Base-by-base conservation (phyloP, 306 rosid genomes). In the Mimosa bimucronata region DNA sequence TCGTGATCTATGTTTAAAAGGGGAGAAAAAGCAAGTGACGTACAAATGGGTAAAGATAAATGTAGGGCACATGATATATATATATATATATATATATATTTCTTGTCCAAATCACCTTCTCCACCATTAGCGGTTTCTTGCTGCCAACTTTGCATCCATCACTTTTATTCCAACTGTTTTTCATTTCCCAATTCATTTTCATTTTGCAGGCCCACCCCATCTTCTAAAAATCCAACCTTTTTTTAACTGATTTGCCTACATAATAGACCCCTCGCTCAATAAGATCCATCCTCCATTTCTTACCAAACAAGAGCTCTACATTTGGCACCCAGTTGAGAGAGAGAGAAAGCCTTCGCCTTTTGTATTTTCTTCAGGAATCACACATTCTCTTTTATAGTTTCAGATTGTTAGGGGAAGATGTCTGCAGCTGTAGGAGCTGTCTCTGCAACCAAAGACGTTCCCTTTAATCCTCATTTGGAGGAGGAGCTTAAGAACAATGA, bases 381-480 rank as follows among this genome's bases (percentile, higher is more conserved):
- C 67, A 58, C 71, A 79, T 71, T 79, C 66, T 57, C 44, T 40
- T 3, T 19, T 31, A n/a, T n/a, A 3, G 19, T 73, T 79, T 77
- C 57, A 58, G n/a, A 19, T 19, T 78, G 70, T 72, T 9, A 31
- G 30, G 61, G 75, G 52, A 84, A 73, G 75, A 90, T 92, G 97
- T 88, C 91, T 83, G 89, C 94, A 30, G 88, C 87, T 41, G 78
- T 88, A 37, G 85, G 90, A 74, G 86, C 94, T 76, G 80, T 88
- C 58, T 87, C 97, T 8, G 41, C 94, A 42, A 79, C 89, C 66
- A 88, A 86, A 76, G 90, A 87, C 53, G 83, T 76, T 67, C 26
- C 84, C 52, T 88, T 87, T 75, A 84, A 55, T 74, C 70, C 83
- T 80, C 86, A 76, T 79, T 78, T 75, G 79, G 84, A 83, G 60